A percentile compares a stretch with the other conserved stretches of the same genome.
These are phyloP conservation scores for Microcos paniculata DNA, from an alignment of 345 rosid genomes.

Conservation along the genomic window DNA sequence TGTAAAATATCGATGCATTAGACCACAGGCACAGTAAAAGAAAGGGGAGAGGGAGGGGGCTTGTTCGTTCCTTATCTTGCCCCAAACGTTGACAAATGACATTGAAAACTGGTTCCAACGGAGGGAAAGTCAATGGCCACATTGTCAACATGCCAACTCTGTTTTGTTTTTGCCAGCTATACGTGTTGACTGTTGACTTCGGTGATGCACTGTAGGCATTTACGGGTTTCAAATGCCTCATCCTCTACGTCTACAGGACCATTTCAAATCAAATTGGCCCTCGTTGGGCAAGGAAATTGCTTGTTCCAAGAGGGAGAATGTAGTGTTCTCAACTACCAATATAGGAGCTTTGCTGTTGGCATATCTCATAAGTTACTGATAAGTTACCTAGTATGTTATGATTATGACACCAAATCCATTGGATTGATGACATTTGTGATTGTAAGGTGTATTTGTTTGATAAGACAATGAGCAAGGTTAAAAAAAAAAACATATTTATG, in stretches of 20 bases:
- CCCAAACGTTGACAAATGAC: constrained; percentile 1
- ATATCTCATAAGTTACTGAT: not conserved
- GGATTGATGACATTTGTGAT: not conserved
- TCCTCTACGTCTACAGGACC: not conserved
- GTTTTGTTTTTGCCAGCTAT: not conserved
- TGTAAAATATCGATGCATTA: not conserved
- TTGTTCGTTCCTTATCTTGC: not conserved
- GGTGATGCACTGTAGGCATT: not conserved
- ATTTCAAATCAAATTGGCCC: not conserved
- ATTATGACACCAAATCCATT: not conserved
- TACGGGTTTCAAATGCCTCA: not conserved
- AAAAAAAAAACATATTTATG: not conserved
- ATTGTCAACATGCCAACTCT: constrained; percentile 13
- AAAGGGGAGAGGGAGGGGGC: not conserved
- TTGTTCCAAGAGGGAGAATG: not conserved
- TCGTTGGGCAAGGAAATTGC: not conserved
- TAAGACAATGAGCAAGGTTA: not conserved
- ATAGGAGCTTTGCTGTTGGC: not conserved
- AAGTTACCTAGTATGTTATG: not conserved
- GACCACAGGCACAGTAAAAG: not conserved
- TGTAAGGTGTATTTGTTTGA: not conserved
- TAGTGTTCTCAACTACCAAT: not conserved
- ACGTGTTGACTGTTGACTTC: not conserved
- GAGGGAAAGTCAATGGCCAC: not conserved
- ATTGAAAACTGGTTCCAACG: not conserved